Base-by-base conservation (phyloP, 1,284 basidiomycete species). In the Microbotryum saponariae region DNA sequence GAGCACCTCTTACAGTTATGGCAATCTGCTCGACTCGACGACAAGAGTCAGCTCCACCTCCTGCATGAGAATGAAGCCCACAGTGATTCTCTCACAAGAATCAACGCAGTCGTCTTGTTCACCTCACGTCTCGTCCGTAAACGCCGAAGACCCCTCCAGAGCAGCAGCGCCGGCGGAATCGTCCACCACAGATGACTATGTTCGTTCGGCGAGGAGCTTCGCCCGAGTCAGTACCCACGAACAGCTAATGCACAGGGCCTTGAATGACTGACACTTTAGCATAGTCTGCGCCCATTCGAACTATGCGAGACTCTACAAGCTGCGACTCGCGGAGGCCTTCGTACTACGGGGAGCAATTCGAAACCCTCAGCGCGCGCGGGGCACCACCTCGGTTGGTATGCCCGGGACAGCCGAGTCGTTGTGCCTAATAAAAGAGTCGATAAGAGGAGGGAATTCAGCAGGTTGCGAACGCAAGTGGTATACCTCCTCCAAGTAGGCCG, bases 131-230 rank as follows among this genome's bases (percentile, higher is more conserved):
- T 31, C 12, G 66, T 67, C 29, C 66, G 18, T 8, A 67, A 52
- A 12, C 57, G 56, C 18, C 66, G 45, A 14, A 64, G 62, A 6
- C 31, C 42, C 50, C 31, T 23, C 66, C 66, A 67, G 47, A 67
- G 60, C 16, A 46, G 23, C 51, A 58, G 21, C 2, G 66, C 56
- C 9, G 63, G 66, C 42, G 66, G 66, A 18, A 67, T 60, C 23
- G 66, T 67, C 66, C 66, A 67, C 42, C 53, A 54, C 3, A 51
- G 21, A 33, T 67, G 66, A 33, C 66, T 67, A 57, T 10, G 4
- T 21, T 18, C 16, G 3, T 21, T 18, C 23, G 6, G 58, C 20
- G 20, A 5, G 18, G 14, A 14, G 21, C 29, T 29, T 21, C 37
- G 12, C 6, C 37, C 4, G 54, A 33, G 45, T 59, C 23, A 49